Base-by-base conservation (phyloP, 352 stramenopile species). In the Globisporangium lucens region DNA sequence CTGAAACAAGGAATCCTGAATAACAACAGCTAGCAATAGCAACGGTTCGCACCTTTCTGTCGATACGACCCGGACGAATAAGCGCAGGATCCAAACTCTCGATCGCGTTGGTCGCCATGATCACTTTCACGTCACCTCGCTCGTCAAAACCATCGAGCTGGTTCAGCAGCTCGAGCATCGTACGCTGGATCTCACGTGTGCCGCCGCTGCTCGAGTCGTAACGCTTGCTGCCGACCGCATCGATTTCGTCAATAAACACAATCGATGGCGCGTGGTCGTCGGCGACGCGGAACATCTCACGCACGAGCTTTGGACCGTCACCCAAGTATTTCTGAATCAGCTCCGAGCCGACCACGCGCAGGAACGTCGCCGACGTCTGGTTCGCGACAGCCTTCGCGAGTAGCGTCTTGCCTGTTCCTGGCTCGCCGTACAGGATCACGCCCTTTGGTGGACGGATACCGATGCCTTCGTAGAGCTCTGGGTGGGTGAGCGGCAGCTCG, bases 191-290 rank as follows among this genome's bases (percentile, higher is more conserved):
- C 83, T 99, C 98, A 65, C 96, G 86, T 1, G 97, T 99, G 38
- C 98, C 98, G 51, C 97, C 97, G 35, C 92, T 99, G 77, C 89
- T 98, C 46, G 93, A 99, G 75, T 99, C 98, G 85, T 99, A 99
- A 60, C 98, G 94, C 77, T 99, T 99, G 68, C 88, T 98, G 65
- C 98, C 98, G 17, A 99, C 96, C 0, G 98, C 98, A 79, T 99
- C 98, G 78, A 99, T 99, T 81, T 99, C 98, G 82, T 99, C 98
- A 75, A 99, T 99, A 79, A 99, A 99, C 41, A 99, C 97, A 81
- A 99, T 99, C 20, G 98, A 99, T 20, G 98, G 98, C 65, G 95
- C 97, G 59, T 99, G 80, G 77, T 99, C 98, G 72, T 99, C 96
- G 5, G 98, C 98, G 61, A 99, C 97, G 17, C 98, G 89, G 82